Evolutionary conservation across 257 asterid genomes (phyloP).

Genomic region (Prunella vulgaris): DNA sequence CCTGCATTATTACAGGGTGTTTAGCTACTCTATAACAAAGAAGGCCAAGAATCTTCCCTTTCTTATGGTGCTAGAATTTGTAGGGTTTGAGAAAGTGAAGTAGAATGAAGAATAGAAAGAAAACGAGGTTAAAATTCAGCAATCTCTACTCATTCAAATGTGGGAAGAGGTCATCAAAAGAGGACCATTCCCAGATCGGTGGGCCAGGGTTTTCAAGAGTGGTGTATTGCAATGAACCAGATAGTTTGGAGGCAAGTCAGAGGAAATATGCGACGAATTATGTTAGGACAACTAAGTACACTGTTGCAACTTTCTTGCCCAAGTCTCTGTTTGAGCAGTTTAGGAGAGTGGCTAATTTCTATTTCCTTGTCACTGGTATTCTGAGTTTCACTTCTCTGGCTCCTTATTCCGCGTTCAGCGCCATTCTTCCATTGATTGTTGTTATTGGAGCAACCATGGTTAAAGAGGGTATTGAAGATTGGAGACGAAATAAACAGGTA

Average conservation of each 20-base stretch:
- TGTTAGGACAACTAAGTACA: conserved; percentile 67
- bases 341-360: conserved; percentile 71
- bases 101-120: conserved; percentile 30
- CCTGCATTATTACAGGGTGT: conserved; percentile 23
- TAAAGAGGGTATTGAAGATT: conserved; percentile 68
- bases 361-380: conserved; percentile 54
- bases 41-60: neutral
- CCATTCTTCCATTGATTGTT: conserved; percentile 53
- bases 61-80: neutral
- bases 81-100: conserved; percentile 3
- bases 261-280: conserved; percentile 44
- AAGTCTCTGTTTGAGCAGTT: conserved; percentile 77
- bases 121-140: conserved; percentile 42
- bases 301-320: conserved; percentile 59
- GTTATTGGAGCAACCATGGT: conserved; percentile 62
- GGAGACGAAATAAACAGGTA: conserved; percentile 67
- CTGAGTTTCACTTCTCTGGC: conserved; percentile 57
- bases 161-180: conserved; percentile 27
- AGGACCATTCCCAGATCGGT: conserved; percentile 50
- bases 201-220: conserved; percentile 67
- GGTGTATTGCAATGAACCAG: conserved; percentile 57
- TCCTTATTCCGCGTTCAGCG: conserved; percentile 52
- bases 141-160: conserved; percentile 40
- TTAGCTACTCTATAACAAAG: conserved; percentile 11
- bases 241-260: conserved; percentile 29